A percentile compares a stretch with the other conserved stretches of the same genome.
phyloP scores from a whole-genome alignment of 805 yeast genomes.

The Yarrowia hollandica region DNA sequence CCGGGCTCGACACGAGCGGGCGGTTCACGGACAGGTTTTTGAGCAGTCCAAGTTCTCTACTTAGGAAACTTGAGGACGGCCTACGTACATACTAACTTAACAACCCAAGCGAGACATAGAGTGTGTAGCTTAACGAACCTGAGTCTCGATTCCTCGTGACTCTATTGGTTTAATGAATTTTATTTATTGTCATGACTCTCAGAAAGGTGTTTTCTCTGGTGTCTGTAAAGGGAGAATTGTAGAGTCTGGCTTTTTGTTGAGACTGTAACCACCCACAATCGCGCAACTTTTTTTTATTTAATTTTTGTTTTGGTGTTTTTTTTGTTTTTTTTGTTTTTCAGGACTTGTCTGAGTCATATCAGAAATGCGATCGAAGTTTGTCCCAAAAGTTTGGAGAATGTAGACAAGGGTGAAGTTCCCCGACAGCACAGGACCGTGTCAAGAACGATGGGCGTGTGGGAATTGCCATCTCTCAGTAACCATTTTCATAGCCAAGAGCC shows the following conservation, averaged over 20 bases:
- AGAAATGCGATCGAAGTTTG: no score
- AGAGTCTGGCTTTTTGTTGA: not conserved
- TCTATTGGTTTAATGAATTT: slow-evolving; percentile 2
- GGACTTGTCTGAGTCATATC: no score
- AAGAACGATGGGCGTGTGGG: no score
- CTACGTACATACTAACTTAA: slow-evolving; percentile 8
- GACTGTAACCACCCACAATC: no score
- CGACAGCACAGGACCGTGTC: no score
- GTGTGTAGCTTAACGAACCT: not conserved
- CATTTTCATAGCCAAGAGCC: slow-evolving; percentile 3
- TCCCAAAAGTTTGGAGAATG: no score
- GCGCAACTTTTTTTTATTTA: no score
- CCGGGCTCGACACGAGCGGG: slow-evolving; percentile 37
- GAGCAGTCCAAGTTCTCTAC: slow-evolving; percentile 27
- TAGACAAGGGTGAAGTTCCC: no score
- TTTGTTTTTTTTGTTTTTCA: no score
- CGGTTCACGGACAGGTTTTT: slow-evolving; percentile 35
- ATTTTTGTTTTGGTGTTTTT: no score
- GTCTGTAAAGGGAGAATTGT: not conserved
- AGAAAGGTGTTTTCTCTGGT: not conserved
- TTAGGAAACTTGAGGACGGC: not conserved
- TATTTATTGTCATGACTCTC: slow-evolving; percentile 12
- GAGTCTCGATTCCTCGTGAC: not conserved
- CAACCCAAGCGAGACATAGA: slow-evolving; percentile 14
- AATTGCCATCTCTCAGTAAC: not conserved